Evolutionary conservation across 2,329 filamentous ascomycete species (phyloP).

Genomic region (Penicillium sp.): DNA sequence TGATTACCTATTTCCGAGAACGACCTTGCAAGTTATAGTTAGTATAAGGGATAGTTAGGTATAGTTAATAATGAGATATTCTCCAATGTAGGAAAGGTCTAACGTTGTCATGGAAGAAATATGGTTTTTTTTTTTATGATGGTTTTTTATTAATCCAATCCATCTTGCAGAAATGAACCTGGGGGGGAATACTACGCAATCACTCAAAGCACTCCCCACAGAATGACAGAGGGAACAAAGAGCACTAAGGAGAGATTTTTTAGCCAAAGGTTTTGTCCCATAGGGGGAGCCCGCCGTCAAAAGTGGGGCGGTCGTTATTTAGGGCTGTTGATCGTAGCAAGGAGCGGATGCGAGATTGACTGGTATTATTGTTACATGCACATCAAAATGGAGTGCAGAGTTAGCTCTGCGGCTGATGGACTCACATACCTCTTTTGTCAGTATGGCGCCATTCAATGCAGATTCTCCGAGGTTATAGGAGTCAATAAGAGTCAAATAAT

Average conservation of each 20-base stretch:
- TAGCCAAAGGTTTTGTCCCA: conserved; percentile 2
- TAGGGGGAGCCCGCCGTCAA: conserved; percentile 10
- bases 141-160: background rate
- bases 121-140: background rate
- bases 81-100: background rate
- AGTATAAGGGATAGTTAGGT: background rate
- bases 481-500: background rate
- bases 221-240: conserved; percentile 9
- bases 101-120: background rate
- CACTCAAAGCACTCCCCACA: conserved; percentile 16
- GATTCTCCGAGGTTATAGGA: background rate
- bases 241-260: background rate
- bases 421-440: background rate
- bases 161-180: background rate
- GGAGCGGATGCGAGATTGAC: conserved; percentile 26
- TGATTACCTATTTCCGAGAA: background rate
- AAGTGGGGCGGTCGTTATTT: conserved; percentile 18
- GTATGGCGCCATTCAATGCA: background rate
- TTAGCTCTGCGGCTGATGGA: background rate
- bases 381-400: conserved; percentile 11
- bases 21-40: background rate
- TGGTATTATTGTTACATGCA: conserved; percentile 21
- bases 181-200: background rate
- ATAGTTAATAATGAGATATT: background rate
- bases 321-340: conserved; percentile 27